Percentiles rank a stretch among this genome's conserved stretches.
These are phyloP conservation scores for Claviceps fusiformis DNA, from an alignment of 2,329 filamentous ascomycete species.

Conservation along the genomic window DNA sequence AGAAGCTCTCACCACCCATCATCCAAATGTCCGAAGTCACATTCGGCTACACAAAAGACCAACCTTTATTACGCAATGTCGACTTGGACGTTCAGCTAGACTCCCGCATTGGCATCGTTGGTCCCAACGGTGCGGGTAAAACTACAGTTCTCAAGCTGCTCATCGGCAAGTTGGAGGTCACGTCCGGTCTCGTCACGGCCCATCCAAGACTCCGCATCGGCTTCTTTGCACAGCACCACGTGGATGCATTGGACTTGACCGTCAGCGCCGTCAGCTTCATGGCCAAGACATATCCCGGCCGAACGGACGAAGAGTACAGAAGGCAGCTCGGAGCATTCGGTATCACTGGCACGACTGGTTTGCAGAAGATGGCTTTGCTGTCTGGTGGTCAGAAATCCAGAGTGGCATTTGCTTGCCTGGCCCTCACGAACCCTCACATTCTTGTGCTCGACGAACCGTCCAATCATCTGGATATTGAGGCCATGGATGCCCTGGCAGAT, in stretches of 20 bases:
- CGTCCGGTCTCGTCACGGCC: constrained; percentile 70
- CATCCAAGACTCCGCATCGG: constrained; percentile 81
- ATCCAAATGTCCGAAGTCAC: constrained; percentile 90
- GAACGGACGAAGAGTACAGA: constrained; percentile 91
- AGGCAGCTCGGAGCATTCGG: constrained; percentile 83
- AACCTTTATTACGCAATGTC: constrained; percentile 67
- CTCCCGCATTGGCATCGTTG: constrained; percentile 97
- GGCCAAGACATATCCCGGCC: constrained; percentile 80
- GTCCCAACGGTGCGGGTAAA: constrained; percentile 96
- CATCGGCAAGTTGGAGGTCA: constrained; percentile 68
- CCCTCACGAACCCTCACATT: constrained; percentile 88
- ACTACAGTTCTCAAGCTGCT: constrained; percentile 98
- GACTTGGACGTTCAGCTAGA: constrained; percentile 96
- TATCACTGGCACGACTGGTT: constrained; percentile 84
- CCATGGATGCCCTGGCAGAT: constrained; percentile 86
- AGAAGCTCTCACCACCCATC: constrained; percentile 93
- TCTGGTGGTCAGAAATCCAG: constrained; percentile 98
- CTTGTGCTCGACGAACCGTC: constrained; percentile 96
- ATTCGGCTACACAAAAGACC: constrained; percentile 77
- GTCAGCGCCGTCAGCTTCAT: constrained; percentile 90
- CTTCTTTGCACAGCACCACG: constrained; percentile 97
- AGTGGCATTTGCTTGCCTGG: constrained; percentile 94
- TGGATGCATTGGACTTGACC: constrained; percentile 85
- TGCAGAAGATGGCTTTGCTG: constrained; percentile 88
- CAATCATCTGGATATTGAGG: constrained; percentile 97